phyloP scores from a whole-genome alignment of 176 grass and related monocot genomes.

The Cymbopogon citratus region DNA sequence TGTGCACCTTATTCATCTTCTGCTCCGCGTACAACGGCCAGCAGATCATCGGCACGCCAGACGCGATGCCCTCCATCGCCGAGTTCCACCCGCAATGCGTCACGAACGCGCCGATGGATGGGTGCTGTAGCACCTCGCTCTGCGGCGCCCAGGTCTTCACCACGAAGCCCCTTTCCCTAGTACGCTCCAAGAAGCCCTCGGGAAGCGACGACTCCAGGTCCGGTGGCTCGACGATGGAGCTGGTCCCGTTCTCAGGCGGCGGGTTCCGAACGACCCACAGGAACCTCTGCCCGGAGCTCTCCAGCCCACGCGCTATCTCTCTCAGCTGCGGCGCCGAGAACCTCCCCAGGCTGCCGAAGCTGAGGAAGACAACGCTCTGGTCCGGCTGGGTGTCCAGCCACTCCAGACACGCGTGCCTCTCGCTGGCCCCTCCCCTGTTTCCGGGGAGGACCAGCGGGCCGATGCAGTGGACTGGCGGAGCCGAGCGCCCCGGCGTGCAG shows the following conservation, averaged over 20 bases:
- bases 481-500: background rate
- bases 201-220: constrained; percentile 35
- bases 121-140: constrained; percentile 47
- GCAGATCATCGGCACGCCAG: constrained; percentile 58
- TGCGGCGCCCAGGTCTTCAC: constrained; percentile 72
- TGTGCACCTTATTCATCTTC: constrained; percentile 62
- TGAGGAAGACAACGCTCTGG: constrained; percentile 69
- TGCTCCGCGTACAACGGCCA: constrained; percentile 87
- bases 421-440: background rate
- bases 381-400: constrained; percentile 59
- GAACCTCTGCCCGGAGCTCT: constrained; percentile 50
- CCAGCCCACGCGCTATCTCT: constrained; percentile 55
- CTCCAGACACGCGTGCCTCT: constrained; percentile 38
- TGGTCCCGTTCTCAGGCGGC: constrained; percentile 22
- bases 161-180: constrained; percentile 38
- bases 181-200: constrained; percentile 54
- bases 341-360: constrained; percentile 57
- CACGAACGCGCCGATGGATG: constrained; percentile 48
- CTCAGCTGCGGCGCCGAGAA: constrained; percentile 55
- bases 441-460: background rate
- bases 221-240: background rate
- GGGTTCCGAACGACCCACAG: constrained; percentile 49
- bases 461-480: background rate
- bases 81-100: constrained; percentile 86
- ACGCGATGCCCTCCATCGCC: constrained; percentile 40